A percentile compares a stretch with the other conserved stretches of the same genome.
These are phyloP conservation scores for Mucor velutinosus DNA, from an alignment of 371 early-diverging fungal genomes.

Conservation along the genomic window DNA sequence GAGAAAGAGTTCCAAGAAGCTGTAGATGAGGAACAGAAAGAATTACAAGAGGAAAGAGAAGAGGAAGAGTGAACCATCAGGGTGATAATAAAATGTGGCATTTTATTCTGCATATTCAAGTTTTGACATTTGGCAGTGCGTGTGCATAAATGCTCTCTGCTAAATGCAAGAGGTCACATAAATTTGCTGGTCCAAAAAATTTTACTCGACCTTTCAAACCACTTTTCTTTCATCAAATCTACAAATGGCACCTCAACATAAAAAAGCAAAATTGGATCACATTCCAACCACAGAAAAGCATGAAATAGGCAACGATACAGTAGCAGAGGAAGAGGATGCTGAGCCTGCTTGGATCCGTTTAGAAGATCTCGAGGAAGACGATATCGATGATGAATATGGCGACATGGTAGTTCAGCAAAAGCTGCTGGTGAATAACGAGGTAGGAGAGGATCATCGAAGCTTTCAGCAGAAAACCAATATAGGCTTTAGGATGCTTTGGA, in stretches of 20 bases:
- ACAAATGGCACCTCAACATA: conserved; percentile 13
- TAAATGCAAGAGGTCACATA: conserved; percentile 1
- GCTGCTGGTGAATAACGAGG: conserved; percentile 74
- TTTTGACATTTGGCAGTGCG: too few species aligned
- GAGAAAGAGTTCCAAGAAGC: background rate
- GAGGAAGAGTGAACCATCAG: background rate
- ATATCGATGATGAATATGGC: conserved; percentile 52
- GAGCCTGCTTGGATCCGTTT: conserved; percentile 22
- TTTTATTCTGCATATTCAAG: too few species aligned
- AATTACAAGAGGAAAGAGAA: background rate
- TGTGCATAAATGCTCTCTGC: too few species aligned
- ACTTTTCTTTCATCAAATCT: background rate
- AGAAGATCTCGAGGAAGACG: conserved; percentile 41
- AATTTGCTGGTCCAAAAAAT: background rate
- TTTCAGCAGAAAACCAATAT: background rate
- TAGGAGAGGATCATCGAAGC: too few species aligned
- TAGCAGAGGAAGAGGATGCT: conserved; percentile 8
- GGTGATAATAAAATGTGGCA: too few species aligned
- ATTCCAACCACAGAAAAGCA: background rate
- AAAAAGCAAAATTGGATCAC: conserved; percentile 6
- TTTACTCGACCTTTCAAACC: background rate
- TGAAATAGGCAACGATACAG: background rate
- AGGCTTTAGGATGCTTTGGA: conserved; percentile 54
- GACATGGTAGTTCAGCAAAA: conserved; percentile 67
- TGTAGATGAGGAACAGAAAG: background rate